These are phyloP conservation scores for Verruconis gallopava DNA, from an alignment of 2,329 filamentous ascomycete species.

Conservation along the genomic window DNA sequence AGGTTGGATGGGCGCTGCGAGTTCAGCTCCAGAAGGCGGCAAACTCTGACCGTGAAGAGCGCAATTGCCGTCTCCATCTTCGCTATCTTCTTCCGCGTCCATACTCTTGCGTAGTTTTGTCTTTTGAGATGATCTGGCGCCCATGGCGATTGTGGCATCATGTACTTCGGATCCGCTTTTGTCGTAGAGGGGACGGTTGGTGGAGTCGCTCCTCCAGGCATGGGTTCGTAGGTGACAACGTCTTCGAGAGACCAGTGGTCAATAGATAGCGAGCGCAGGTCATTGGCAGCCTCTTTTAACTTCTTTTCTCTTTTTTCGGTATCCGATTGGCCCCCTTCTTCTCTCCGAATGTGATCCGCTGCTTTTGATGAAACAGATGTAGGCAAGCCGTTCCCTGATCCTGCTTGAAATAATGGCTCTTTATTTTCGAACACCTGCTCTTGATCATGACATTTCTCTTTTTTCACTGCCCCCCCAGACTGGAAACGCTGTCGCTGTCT, in stretches of 20 bases:
- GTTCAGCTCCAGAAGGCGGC: neutral
- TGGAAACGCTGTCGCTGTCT: too few relatives aligned
- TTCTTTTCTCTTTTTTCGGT: neutral
- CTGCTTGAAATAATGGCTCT: too few relatives aligned
- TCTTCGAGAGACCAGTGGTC: constrained; percentile 15
- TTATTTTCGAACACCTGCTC: too few relatives aligned
- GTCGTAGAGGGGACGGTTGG: constrained; percentile 25
- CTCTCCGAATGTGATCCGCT: too few relatives aligned
- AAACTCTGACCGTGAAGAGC: constrained; percentile 20
- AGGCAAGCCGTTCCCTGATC: too few relatives aligned
- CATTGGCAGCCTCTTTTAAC: neutral
- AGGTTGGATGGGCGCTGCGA: constrained; percentile 5
- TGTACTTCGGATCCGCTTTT: constrained; percentile 20
- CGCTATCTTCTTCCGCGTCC: constrained; percentile 30
- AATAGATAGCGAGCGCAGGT: constrained; percentile 26
- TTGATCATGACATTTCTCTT: too few relatives aligned
- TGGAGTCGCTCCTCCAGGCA: constrained; percentile 16
- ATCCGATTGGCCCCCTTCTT: neutral
- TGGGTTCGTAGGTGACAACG: constrained; percentile 6
- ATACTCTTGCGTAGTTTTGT: constrained; percentile 20
- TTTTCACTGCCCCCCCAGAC: too few relatives aligned
- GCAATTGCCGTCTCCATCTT: constrained; percentile 28
- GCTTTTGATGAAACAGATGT: too few relatives aligned
- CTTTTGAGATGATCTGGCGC: constrained; percentile 21
- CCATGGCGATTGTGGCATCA: constrained; percentile 35